Percentiles rank a stretch among this genome's conserved stretches.
Conservation (phyloP, 768 basidiomycete genomes). For the Boletellus sp. region DNA sequence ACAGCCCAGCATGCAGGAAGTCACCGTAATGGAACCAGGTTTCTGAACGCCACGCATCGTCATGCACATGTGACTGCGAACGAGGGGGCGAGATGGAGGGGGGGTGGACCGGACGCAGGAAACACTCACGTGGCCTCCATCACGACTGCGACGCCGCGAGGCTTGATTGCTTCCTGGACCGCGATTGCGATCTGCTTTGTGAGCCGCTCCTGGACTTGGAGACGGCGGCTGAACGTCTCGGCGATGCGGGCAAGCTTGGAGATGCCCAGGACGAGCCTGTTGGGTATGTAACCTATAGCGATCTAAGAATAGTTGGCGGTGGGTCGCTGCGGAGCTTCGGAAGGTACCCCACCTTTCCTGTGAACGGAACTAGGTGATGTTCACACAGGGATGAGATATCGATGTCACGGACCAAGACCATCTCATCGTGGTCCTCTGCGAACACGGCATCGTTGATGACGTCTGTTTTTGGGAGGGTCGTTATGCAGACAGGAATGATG, state of each 20-base stretch:
- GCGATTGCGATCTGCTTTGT: slow-evolving; percentile 97
- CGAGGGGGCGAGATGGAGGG: slow-evolving; percentile 1
- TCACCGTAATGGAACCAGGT: slow-evolving; percentile 91
- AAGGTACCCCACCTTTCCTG: slow-evolving; percentile 72
- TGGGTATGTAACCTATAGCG: slow-evolving; percentile 97
- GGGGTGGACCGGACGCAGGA: slow-evolving; percentile 9
- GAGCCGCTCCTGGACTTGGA: slow-evolving; percentile 96
- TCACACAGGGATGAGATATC: slow-evolving; percentile 97
- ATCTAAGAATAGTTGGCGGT: slow-evolving; percentile 50
- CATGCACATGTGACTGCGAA: slow-evolving; percentile 90
- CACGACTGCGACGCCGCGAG: slow-evolving; percentile 96
- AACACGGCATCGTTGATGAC: slow-evolving; percentile 99
- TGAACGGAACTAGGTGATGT: slow-evolving; percentile 97
- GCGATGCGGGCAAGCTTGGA: slow-evolving; percentile 97
- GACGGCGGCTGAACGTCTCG: slow-evolving; percentile 91
- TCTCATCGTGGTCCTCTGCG: slow-evolving; percentile 98
- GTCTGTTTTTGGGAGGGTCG: slow-evolving; percentile 48
- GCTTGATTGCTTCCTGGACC: slow-evolving; percentile 97
- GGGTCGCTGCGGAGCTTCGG: slow-evolving; percentile 18
- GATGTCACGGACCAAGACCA: slow-evolving; percentile 98
- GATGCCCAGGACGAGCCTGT: slow-evolving; percentile 87
- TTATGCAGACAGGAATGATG: not conserved
- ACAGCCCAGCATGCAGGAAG: slow-evolving; percentile 97
- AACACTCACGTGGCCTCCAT: slow-evolving; percentile 92
- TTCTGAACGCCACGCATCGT: slow-evolving; percentile 99